Percentiles rank a stretch among this genome's conserved stretches.
Evolutionary conservation across 495 filamentous ascomycete species (phyloP).

Genomic region (Lasiosphaeria ovina): DNA sequence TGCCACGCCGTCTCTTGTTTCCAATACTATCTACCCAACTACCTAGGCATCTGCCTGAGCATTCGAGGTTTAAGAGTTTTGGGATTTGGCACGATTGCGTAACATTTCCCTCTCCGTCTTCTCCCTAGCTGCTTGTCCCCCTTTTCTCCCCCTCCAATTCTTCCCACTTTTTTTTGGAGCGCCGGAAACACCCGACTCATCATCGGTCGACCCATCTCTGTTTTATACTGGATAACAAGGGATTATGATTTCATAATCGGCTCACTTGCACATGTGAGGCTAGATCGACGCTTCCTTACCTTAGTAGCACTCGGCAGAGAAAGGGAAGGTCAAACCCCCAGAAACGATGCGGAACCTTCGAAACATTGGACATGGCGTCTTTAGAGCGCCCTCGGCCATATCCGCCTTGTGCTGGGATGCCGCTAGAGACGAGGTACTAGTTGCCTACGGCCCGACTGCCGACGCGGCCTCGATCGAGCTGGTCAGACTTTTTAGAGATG

Average conservation of each 20-base stretch:
- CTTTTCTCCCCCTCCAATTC: neutral
- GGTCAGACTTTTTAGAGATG: constrained; percentile 48
- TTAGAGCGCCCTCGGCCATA: constrained; percentile 48
- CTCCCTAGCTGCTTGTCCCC: no score
- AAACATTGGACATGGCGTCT: constrained; percentile 63
- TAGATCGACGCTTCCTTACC: neutral
- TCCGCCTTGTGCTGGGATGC: constrained; percentile 78
- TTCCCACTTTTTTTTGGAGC: neutral
- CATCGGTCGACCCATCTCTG: neutral
- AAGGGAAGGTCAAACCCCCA: constrained; percentile 17
- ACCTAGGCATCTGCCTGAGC: no score
- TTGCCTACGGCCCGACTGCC: constrained; percentile 70
- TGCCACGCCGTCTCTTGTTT: no score
- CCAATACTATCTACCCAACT: no score
- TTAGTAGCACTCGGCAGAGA: neutral
- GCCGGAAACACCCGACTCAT: constrained; percentile 4
- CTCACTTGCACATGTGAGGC: neutral
- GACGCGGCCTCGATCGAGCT: constrained; percentile 64
- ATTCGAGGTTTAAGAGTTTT: no score
- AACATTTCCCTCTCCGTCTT: no score
- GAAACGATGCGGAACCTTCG: constrained; percentile 72
- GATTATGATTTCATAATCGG: constrained; percentile 2
- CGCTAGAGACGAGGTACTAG: constrained; percentile 65
- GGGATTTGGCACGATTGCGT: no score
- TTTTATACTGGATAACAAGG: neutral